These are phyloP conservation scores for Trichosporon ovoides DNA, from an alignment of 1,284 basidiomycete species.

Conservation along the genomic window DNA sequence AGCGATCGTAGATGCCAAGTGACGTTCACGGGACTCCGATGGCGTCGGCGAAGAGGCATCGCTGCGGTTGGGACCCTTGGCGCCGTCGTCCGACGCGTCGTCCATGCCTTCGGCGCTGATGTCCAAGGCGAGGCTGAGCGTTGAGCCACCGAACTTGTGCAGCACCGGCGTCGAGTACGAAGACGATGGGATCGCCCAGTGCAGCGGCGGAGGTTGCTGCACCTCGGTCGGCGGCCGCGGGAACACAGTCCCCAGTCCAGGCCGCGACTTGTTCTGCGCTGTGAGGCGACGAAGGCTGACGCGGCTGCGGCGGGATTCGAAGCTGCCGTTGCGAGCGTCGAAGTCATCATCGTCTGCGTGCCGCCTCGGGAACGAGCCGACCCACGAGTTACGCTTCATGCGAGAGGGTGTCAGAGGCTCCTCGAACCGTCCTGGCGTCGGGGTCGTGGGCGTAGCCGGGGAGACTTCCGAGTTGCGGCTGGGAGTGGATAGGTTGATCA, in stretches of 20 bases:
- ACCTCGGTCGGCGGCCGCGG: constrained; percentile 21
- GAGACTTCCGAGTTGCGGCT: background rate
- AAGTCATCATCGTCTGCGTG: constrained; percentile 8
- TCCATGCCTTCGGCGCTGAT: constrained; percentile 13
- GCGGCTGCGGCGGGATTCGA: constrained; percentile 13
- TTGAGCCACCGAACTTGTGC: constrained; percentile 23
- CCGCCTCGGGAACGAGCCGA: background rate
- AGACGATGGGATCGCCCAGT: constrained; percentile 21
- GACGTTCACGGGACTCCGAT: background rate
- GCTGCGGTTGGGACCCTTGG: constrained; percentile 3
- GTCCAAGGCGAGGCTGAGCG: constrained; percentile 19
- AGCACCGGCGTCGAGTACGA: constrained; percentile 23
- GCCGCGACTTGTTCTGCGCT: constrained; percentile 15
- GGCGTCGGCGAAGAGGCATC: background rate
- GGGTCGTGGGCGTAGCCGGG: background rate
- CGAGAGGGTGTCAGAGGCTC: background rate
- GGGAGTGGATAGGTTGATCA: constrained; percentile 15
- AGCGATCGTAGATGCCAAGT: background rate
- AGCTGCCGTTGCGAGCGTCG: background rate
- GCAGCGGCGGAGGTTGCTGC: constrained; percentile 19
- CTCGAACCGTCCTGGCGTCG: background rate
- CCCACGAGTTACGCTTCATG: constrained; percentile 16
- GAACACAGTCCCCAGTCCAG: constrained; percentile 20
- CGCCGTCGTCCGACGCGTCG: constrained; percentile 16
- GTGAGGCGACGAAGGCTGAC: constrained; percentile 14